phyloP scores from a whole-genome alignment of 2,329 filamentous ascomycete genomes.

The Cytospora mali region DNA sequence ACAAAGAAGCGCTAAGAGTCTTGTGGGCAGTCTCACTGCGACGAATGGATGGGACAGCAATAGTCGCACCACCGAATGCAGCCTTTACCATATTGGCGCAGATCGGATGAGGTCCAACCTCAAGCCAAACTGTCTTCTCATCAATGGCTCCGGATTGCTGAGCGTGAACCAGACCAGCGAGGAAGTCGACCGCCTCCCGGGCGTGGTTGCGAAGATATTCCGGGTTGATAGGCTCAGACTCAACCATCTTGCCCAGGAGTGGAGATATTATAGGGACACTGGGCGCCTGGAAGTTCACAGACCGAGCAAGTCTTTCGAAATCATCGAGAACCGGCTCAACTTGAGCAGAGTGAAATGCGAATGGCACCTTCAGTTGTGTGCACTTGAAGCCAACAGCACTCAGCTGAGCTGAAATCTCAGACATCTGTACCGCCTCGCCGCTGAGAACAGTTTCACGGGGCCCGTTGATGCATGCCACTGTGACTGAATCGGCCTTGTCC shows the following conservation, averaged over 20 bases:
- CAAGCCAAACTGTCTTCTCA: slow-evolving; percentile 70
- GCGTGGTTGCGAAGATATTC: slow-evolving; percentile 67
- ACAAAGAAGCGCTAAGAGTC: slow-evolving; percentile 61
- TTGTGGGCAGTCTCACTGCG: slow-evolving; percentile 66
- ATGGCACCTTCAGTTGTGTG: slow-evolving; percentile 52
- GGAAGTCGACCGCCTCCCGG: slow-evolving; percentile 71
- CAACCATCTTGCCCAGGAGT: slow-evolving; percentile 63
- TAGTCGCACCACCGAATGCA: slow-evolving; percentile 56
- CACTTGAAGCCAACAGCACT: slow-evolving; percentile 43
- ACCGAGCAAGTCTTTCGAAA: slow-evolving; percentile 52
- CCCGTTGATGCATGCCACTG: slow-evolving; percentile 74
- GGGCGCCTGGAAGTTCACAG: slow-evolving; percentile 47
- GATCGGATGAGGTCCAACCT: slow-evolving; percentile 74
- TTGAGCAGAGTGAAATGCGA: slow-evolving; percentile 57
- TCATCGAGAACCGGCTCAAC: slow-evolving; percentile 59
- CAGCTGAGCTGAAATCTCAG: slow-evolving; percentile 45
- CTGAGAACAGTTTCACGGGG: slow-evolving; percentile 74
- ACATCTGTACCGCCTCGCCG: slow-evolving; percentile 46
- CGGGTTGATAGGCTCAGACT: slow-evolving; percentile 58
- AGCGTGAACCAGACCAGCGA: slow-evolving; percentile 61
- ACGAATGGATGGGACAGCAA: slow-evolving; percentile 62
- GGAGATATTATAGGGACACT: slow-evolving; percentile 68
- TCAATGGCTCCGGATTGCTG: slow-evolving; percentile 62
- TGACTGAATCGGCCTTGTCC: slow-evolving; percentile 44
- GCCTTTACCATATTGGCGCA: slow-evolving; percentile 70